A percentile compares a stretch with the other conserved stretches of the same genome.
phyloP scores from a whole-genome alignment of 2,329 filamentous ascomycete species.

The Colletotrichum zoysiae region DNA sequence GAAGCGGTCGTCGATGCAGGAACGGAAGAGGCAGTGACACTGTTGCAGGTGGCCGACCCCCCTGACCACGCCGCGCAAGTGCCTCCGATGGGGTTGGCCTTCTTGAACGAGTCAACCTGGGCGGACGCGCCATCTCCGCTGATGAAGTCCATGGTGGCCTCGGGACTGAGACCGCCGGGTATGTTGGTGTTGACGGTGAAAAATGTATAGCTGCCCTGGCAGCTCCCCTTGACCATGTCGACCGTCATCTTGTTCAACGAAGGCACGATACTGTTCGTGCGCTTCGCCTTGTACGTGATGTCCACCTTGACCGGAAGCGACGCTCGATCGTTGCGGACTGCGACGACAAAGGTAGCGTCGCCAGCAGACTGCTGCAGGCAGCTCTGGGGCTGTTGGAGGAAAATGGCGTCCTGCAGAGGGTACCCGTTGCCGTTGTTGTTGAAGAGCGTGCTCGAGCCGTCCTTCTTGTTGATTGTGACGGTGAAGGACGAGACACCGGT shows the following conservation, averaged over 20 bases:
- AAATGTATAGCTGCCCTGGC: conserved; percentile 63
- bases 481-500: conserved; percentile 73
- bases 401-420: conserved; percentile 65
- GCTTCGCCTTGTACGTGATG: conserved; percentile 59
- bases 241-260: conserved; percentile 54
- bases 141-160: conserved; percentile 60
- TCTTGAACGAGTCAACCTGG: conserved; percentile 62
- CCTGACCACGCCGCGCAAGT: conserved; percentile 57
- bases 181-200: conserved; percentile 59
- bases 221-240: conserved; percentile 57
- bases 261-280: conserved; percentile 57
- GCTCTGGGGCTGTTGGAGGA: conserved; percentile 69
- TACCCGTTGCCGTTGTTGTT: conserved; percentile 71
- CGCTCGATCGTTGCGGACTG: conserved; percentile 62
- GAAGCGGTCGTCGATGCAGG: conserved; percentile 39
- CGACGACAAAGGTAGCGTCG: conserved; percentile 59
- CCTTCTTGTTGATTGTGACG: conserved; percentile 62
- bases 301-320: conserved; percentile 56
- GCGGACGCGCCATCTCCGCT: conserved; percentile 53
- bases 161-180: conserved; percentile 58
- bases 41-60: conserved; percentile 49
- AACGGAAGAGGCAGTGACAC: conserved; percentile 37
- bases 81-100: conserved; percentile 57
- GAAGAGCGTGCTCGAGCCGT: conserved; percentile 59
- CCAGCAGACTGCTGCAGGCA: conserved; percentile 62